Evolutionary conservation across 2,329 filamentous ascomycete species (phyloP), one percentile per base, ranked within the genome.

Genomic region (Cercospora citrullina): DNA sequence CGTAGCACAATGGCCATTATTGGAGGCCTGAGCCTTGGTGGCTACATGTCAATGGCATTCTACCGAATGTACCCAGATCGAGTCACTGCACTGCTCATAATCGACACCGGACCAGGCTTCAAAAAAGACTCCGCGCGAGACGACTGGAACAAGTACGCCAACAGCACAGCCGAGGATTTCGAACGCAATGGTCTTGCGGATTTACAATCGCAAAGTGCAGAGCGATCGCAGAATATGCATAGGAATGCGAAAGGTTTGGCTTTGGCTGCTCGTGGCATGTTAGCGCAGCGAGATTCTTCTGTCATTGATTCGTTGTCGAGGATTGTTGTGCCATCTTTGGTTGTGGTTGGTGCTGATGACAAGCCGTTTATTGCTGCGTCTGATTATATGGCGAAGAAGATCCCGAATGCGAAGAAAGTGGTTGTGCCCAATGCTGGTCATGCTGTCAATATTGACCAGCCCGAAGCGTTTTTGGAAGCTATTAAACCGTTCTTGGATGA

Each of bases 301-400:
- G 69, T 76, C 5, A 75, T 76, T 42, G 70, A 74, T 16, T 71
- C 69, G 12, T 64, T 75, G 55, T 60, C 63, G 9, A 63, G 36
- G 3, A 71, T 76, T 53, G 66, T 64, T 33, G 74, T 74, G 4
- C 72, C 75, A 21, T 58, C 71, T 42, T 59, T 76, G 57, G 64
- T 75, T 3, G 71, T 76, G 8, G 72, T 76, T 14, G 74, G 74
- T 7, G 72, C 48, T 21, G 69, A 76, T 55, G 73, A 75, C 64
- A 69, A 66, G 64, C 73, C 70, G 2, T 76, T 76, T 55, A 64
- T 76, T 33, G 69, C 68, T 16, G 72, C 72, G 18, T 68, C 72
- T 18, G 73, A 75, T 45, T 76, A 76, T 58, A 76, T 76, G 75
- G 68, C 64, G 48, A 74, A 72, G 73, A 75, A 72, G 66, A 76